A percentile compares a stretch with the other conserved stretches of the same genome.
phyloP scores from a whole-genome alignment of 2,329 filamentous ascomycete species.

The Helotiales sp. region DNA sequence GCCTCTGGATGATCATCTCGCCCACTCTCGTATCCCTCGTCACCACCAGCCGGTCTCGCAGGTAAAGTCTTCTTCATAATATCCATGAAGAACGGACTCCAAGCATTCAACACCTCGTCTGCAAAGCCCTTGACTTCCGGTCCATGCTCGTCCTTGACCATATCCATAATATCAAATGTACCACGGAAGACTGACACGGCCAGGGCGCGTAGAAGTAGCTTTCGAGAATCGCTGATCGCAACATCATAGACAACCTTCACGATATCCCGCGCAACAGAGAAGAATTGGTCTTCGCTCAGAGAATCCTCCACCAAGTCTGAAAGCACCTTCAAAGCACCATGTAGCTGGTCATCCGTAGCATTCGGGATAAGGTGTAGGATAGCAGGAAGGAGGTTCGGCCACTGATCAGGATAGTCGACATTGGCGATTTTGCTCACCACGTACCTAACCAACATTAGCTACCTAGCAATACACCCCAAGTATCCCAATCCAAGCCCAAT shows the following conservation, averaged over 20 bases:
- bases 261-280: constrained; percentile 83
- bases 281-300: constrained; percentile 94
- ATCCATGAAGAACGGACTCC: constrained; percentile 88
- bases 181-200: constrained; percentile 88
- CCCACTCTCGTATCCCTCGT: constrained; percentile 60
- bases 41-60: constrained; percentile 55
- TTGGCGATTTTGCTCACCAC: constrained; percentile 93
- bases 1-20: constrained; percentile 61
- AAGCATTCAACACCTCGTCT: constrained; percentile 79
- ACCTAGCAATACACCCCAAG: no score
- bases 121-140: constrained; percentile 86
- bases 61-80: constrained; percentile 78
- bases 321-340: constrained; percentile 88
- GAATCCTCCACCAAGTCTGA: constrained; percentile 91
- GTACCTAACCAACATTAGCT: constrained; percentile 51
- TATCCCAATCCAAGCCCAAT: not conserved
- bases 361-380: constrained; percentile 78
- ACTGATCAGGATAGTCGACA: constrained; percentile 91
- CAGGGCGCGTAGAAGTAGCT: constrained; percentile 77
- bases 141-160: constrained; percentile 93
- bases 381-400: constrained; percentile 85
- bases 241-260: constrained; percentile 84
- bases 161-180: constrained; percentile 94
- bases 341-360: constrained; percentile 79
- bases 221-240: constrained; percentile 75